phyloP scores from a whole-genome alignment of 441 rosid species.

The Erodium chrysanthum region DNA sequence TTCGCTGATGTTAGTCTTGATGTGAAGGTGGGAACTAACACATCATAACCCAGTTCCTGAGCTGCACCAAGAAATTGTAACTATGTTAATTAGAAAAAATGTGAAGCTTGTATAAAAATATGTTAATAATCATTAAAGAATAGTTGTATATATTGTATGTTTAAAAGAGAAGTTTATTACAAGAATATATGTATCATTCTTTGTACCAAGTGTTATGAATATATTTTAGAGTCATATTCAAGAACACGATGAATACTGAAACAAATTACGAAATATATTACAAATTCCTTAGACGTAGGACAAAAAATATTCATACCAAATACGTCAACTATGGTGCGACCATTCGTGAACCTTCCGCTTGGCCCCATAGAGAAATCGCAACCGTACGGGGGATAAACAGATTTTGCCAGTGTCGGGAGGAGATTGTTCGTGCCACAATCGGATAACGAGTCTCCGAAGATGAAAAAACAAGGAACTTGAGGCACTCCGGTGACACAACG shows the following conservation, averaged over 20 bases:
- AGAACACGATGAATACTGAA: too few relatives aligned
- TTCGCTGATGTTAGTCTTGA: not conserved
- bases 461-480: slow-evolving; percentile 22
- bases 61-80: slow-evolving; percentile 13
- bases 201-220: too few relatives aligned
- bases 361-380: slow-evolving; percentile 14
- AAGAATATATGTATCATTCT: too few relatives aligned
- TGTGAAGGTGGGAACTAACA: slow-evolving; percentile 21
- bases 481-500: not conserved
- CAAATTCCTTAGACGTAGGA: too few relatives aligned
- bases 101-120: not conserved
- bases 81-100: not conserved
- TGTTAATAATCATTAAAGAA: too few relatives aligned
- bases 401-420: slow-evolving; percentile 2
- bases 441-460: slow-evolving; percentile 21
- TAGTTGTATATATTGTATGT: too few relatives aligned
- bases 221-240: too few relatives aligned
- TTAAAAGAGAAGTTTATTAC: too few relatives aligned
- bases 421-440: slow-evolving; percentile 20
- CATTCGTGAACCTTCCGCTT: slow-evolving; percentile 21
- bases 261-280: too few relatives aligned
- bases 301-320: not conserved
- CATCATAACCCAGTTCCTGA: slow-evolving; percentile 24
- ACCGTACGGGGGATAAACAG: slow-evolving; percentile 2
- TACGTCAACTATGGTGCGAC: slow-evolving; percentile 9